Conservation (phyloP, 371 early-diverging fungal genomes). For the Conidiobolus incongruus region DNA sequence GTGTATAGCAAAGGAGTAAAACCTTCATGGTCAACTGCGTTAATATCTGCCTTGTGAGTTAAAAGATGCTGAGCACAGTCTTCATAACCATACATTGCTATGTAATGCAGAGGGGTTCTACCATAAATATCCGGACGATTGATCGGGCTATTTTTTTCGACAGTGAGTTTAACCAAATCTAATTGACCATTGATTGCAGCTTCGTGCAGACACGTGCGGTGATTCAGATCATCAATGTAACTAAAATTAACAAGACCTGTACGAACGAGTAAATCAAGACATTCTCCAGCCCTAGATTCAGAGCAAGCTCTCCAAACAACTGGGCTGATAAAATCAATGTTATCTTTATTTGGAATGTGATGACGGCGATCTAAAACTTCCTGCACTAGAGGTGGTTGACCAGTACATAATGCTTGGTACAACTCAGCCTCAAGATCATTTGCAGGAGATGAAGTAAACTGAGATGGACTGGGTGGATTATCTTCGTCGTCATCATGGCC, state of each 20-base stretch:
- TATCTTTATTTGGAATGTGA: constrained; percentile 5
- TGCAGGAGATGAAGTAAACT: too few relatives aligned
- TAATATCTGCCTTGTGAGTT: constrained; percentile 24
- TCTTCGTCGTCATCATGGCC: too few relatives aligned
- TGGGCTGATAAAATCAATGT: constrained; percentile 16
- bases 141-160: constrained; percentile 32
- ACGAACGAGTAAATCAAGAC: constrained; percentile 32
- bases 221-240: constrained; percentile 77
- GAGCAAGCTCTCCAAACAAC: constrained; percentile 70
- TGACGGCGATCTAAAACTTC: constrained; percentile 32
- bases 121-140: constrained; percentile 68
- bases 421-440: constrained; percentile 39
- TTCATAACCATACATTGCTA: constrained; percentile 65
- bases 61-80: constrained; percentile 47
- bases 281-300: constrained; percentile 23
- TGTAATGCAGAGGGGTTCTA: constrained; percentile 74
- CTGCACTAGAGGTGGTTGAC: constrained; percentile 18
- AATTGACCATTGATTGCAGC: constrained; percentile 56
- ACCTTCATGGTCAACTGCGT: constrained; percentile 70
- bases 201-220: constrained; percentile 72
- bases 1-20: constrained; percentile 67
- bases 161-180: constrained; percentile 26
- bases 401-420: constrained; percentile 20
- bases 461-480: too few relatives aligned
- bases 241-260: constrained; percentile 39